phyloP scores from a whole-genome alignment of 164 flowering plant species.

The Brasenia schreberi region DNA sequence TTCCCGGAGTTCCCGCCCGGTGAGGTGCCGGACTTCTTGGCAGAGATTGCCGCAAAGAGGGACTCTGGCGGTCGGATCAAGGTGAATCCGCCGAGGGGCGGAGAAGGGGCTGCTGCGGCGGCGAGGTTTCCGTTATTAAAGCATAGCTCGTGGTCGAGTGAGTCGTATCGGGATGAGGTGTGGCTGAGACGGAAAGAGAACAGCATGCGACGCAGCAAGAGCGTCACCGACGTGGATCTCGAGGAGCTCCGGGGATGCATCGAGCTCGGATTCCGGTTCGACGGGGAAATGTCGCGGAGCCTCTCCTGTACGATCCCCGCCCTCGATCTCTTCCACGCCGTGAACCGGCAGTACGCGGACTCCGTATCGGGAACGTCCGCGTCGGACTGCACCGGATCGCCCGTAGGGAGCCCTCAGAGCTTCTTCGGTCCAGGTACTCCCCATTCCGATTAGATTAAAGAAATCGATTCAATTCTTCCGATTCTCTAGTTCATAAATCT shows the following conservation, averaged over 20 bases:
- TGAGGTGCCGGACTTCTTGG: neutral
- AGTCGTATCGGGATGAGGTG: constrained; percentile 26
- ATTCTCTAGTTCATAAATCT: no score
- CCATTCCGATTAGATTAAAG: no score
- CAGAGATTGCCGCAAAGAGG: no score
- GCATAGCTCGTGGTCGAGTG: constrained; percentile 46
- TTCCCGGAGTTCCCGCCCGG: neutral
- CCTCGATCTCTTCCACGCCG: constrained; percentile 47
- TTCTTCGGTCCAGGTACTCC: constrained; percentile 32
- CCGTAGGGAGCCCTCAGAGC: constrained; percentile 24
- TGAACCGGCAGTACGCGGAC: constrained; percentile 39
- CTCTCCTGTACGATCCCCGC: constrained; percentile 66
- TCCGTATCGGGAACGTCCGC: constrained; percentile 21
- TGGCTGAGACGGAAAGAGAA: constrained; percentile 45
- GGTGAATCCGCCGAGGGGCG: neutral
- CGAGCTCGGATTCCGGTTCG: constrained; percentile 64
- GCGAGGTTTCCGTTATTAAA: constrained; percentile 17
- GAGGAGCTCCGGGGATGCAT: constrained; percentile 73
- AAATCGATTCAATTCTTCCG: no score
- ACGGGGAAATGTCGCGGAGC: constrained; percentile 40
- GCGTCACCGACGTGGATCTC: constrained; percentile 72
- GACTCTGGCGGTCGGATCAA: no score
- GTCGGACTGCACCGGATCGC: constrained; percentile 12
- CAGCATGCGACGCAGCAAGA: constrained; percentile 25
- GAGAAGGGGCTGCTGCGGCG: neutral